Conservation (phyloP, 2,329 filamentous ascomycete species). For the Ambrosiella cleistominuta region DNA sequence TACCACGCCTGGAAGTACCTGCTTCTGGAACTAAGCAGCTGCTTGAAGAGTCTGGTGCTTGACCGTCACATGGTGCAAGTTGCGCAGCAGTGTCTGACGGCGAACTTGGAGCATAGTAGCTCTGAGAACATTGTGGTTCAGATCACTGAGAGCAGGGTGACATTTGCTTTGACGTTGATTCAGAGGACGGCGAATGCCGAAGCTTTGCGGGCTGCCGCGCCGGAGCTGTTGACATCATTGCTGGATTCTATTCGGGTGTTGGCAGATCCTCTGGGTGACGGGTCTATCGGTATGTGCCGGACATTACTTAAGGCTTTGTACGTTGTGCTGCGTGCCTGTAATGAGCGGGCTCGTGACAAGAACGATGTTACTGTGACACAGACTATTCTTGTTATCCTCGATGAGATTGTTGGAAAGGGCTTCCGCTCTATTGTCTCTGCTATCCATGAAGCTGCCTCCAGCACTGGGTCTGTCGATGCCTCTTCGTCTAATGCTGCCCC, state of each 20-base stretch:
- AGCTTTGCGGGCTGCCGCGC: slow-evolving; percentile 31
- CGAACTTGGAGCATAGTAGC: slow-evolving; percentile 55
- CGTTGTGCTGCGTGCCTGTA: slow-evolving; percentile 55
- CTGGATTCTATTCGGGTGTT: slow-evolving; percentile 35
- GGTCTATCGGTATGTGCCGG: slow-evolving; percentile 56
- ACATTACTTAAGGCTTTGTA: slow-evolving; percentile 72
- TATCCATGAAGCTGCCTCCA: slow-evolving; percentile 51
- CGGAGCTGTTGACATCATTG: slow-evolving; percentile 32
- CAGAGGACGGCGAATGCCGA: slow-evolving; percentile 54
- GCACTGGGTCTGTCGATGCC: neutral
- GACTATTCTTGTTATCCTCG: slow-evolving; percentile 61
- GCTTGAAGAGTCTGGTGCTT: slow-evolving; percentile 35
- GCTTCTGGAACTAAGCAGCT: slow-evolving; percentile 62
- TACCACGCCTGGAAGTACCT: slow-evolving; percentile 83
- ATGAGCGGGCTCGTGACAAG: slow-evolving; percentile 15
- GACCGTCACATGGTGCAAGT: slow-evolving; percentile 57
- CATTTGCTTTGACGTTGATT: slow-evolving; percentile 65
- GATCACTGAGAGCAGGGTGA: slow-evolving; percentile 57
- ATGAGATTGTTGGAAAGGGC: slow-evolving; percentile 60
- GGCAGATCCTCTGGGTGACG: slow-evolving; percentile 34
- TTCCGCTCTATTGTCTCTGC: slow-evolving; percentile 67
- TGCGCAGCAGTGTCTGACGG: slow-evolving; percentile 56
- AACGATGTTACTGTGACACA: slow-evolving; percentile 30
- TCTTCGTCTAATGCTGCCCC: slow-evolving; percentile 28
- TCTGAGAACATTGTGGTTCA: slow-evolving; percentile 69